These are phyloP conservation scores for Bimuria novae-zelandiae DNA, from an alignment of 2,329 filamentous ascomycete species.

Conservation along the genomic window DNA sequence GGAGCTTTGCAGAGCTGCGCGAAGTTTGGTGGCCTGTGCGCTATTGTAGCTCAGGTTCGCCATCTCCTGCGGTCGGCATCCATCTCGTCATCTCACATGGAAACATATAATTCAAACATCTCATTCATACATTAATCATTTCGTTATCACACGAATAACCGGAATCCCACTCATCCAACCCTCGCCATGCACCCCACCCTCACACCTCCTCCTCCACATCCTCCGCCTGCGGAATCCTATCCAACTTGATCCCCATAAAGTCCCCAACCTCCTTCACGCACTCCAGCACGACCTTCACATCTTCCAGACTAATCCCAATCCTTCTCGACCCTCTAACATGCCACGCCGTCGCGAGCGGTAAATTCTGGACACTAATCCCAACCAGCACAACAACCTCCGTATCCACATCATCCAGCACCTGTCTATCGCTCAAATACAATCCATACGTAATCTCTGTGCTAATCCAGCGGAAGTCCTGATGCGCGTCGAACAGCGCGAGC, in stretches of 20 bases:
- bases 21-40: slow-evolving; percentile 3
- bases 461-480: slow-evolving; percentile 24
- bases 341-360: slow-evolving; percentile 57
- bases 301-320: slow-evolving; percentile 50
- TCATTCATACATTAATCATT: too few species aligned
- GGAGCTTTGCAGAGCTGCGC: slow-evolving; percentile 4
- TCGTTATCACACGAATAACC: too few species aligned
- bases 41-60: too few species aligned
- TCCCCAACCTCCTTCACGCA: slow-evolving; percentile 27
- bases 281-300: slow-evolving; percentile 47
- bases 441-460: slow-evolving; percentile 55
- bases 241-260: slow-evolving; percentile 19
- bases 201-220: slow-evolving; percentile 23
- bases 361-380: slow-evolving; percentile 61
- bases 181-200: not conserved
- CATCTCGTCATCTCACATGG: too few species aligned
- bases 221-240: slow-evolving; percentile 19
- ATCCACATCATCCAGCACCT: slow-evolving; percentile 57
- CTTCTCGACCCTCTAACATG: slow-evolving; percentile 56
- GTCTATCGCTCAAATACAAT: slow-evolving; percentile 59
- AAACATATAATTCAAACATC: too few species aligned
- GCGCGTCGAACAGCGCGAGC: slow-evolving; percentile 20
- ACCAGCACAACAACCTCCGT: slow-evolving; percentile 58
- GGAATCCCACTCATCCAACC: too few species aligned
- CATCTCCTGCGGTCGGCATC: too few species aligned